Evolutionary conservation across 2,329 filamentous ascomycete species (phyloP), one percentile per base, ranked within the genome.

Genomic region (Colletotrichum tamarilloi): DNA sequence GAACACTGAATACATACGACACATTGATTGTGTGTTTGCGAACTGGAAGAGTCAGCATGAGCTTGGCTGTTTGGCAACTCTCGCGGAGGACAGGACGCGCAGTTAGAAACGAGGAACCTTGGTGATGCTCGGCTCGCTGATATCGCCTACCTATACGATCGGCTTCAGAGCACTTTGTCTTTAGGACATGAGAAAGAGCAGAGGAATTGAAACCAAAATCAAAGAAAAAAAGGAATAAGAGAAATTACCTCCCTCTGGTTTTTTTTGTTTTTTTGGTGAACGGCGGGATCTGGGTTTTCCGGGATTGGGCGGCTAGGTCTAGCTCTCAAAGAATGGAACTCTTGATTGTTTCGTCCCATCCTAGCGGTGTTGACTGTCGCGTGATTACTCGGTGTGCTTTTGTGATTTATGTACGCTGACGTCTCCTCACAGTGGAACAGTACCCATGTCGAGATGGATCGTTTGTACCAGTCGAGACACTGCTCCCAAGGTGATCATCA

Each of bases 301-400:
- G 42, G 62, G 67, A 62, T 73, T 73, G 62, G 67, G 67, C 71
- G 35, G 71, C 58, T 73, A 70, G 57, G 22, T 65, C 68, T 73
- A 72, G 71, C 71, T 35, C 62, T 73, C 71, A 67, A 62, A 67
- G 71, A 73, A 72, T 71, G 67, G 67, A 73, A 73, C 62, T 73
- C 62, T 65, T 62, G 71, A 73, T 57, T 73, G 62, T 73, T 73
- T 67, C 59, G 62, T 73, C 67, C 71, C 71, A 73, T 71, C 32
- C 35, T 24, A 30, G 16, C 49, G 14, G 57, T 55, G 26, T 52
- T 26, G n/a, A 42, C 19, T 38, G 16, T 42, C n/a, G 12, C 24
- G 22, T 30, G 60, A 9, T 42, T 22, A 24, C 30, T 9, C 24
- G 14, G 42, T 24, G 35, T 30, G 62, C 11, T 11, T 4, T n/a